A percentile compares a stretch with the other conserved stretches of the same genome.
Conservation (phyloP, 2,329 filamentous ascomycete genomes). For the Scopulariopsis brevicaulis region DNA sequence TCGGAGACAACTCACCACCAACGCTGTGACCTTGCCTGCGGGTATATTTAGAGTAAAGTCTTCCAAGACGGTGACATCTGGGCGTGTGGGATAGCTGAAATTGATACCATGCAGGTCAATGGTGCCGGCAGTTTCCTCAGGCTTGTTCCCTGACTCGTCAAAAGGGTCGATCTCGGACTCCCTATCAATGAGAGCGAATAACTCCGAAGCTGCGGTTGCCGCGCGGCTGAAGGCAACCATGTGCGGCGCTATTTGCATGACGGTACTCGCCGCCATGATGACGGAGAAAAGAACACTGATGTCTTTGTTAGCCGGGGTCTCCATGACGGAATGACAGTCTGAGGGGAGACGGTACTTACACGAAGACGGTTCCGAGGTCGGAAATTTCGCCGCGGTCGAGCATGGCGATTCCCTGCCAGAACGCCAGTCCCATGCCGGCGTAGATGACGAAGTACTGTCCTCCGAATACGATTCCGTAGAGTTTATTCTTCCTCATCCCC, state of each 20-base stretch:
- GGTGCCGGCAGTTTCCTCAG: conserved; percentile 19
- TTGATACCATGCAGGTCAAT: conserved; percentile 34
- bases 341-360: conserved; percentile 16
- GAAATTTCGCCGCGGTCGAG: conserved; percentile 26
- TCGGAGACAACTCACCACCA: conserved; percentile 37
- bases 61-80: conserved; percentile 32
- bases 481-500: conserved; percentile 29
- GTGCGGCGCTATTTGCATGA: conserved; percentile 34
- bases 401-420: conserved; percentile 40
- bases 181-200: conserved; percentile 36
- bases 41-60: conserved; percentile 29
- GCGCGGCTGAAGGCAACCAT: conserved; percentile 32
- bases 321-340: not conserved
- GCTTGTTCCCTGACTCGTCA: conserved; percentile 20
- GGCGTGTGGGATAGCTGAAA: conserved; percentile 48
- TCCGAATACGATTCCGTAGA: conserved; percentile 30
- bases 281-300: conserved; percentile 33
- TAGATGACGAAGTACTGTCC: conserved; percentile 36
- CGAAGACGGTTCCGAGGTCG: conserved; percentile 32
- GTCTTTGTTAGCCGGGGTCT: not conserved
- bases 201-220: conserved; percentile 29
- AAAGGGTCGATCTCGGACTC: conserved; percentile 29
- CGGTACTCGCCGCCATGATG: conserved; percentile 29
- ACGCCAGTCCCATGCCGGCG: conserved; percentile 32
- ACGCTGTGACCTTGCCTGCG: conserved; percentile 35